phyloP scores from a whole-genome alignment of 108 stramenopile genomes.

The Nannochloropsis salina region DNA sequence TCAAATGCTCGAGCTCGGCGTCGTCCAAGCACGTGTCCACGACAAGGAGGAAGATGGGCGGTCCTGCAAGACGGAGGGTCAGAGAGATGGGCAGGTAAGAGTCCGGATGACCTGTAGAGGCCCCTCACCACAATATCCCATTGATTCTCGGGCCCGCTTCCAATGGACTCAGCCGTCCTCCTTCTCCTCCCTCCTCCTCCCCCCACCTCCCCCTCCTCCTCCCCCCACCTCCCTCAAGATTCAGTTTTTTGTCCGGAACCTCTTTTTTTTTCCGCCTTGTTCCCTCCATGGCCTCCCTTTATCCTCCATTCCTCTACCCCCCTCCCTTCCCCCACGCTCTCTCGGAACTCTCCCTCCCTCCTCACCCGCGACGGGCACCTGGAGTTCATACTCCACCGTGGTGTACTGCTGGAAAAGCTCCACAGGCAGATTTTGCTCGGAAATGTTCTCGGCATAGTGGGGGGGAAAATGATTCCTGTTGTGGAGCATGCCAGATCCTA shows the following conservation, averaged over 20 bases:
- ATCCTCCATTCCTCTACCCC: background rate
- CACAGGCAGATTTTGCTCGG: conserved; percentile 91
- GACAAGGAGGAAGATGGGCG: conserved; percentile 92
- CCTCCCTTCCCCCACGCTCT: too few relatives aligned
- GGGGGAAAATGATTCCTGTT: conserved; percentile 94
- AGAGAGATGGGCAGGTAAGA: background rate
- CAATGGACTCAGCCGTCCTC: background rate
- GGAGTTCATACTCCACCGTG: conserved; percentile 95
- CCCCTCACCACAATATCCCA: too few relatives aligned
- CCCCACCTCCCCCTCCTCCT: background rate
- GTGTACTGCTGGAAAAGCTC: conserved; percentile 97
- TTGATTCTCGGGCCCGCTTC: background rate
- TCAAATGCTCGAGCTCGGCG: conserved; percentile 86
- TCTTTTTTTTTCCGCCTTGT: too few relatives aligned
- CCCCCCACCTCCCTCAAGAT: too few relatives aligned
- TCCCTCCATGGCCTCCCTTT: too few relatives aligned
- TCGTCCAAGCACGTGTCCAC: conserved; percentile 85
- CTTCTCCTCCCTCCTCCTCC: background rate
- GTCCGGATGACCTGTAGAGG: too few relatives aligned
- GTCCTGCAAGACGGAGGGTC: conserved; percentile 64
- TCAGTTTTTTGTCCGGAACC: too few relatives aligned
- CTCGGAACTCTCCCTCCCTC: background rate
- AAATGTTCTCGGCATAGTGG: conserved; percentile 97
- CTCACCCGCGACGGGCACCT: conserved; percentile 46
- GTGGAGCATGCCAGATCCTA: background rate